Evolutionary conservation across 345 rosid genomes (phyloP), one percentile per base, ranked within the genome.

Genomic region (Brassica incana): DNA sequence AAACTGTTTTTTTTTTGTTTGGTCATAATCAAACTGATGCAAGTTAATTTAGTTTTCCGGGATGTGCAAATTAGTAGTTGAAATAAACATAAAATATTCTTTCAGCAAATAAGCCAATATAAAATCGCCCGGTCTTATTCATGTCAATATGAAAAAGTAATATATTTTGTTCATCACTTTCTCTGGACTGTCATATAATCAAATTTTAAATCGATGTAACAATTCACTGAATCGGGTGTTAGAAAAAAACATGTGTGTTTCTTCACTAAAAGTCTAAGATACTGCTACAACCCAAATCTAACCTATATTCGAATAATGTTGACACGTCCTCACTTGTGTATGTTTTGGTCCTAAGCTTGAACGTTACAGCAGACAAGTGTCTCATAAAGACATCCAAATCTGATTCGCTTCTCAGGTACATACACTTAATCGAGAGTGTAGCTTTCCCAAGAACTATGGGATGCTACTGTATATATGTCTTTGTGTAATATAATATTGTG

Each of bases 401-500:
- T 73, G 73, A 73, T 79, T 79, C 61, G 69, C 56, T 75, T 80
- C 67, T 75, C 67, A 74, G 69, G 60, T 69, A 75, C 72, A 75
- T 80, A 69, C 83, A 75, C 67, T 80, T 80, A 64, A 70, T 75
- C 83, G 67, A 33, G 78, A 32, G 67, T 64, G 83, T 80, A 64
- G 72, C 76, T 75, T 80, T 80, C 82, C 79, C 83, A 30, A 20
- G 2, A 54, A 70, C 80, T 75, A 80, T 80, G 83, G 83, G 83
- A 80, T 66, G 76, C 71, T 70, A 80, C 83, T 80, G 23, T 80
- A 69, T 18, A 35, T 56, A 35, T 56, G 18, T 67, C 33, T 50
- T 35, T 61, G 38, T 73, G 69, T 79, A 48, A 72, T 60, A 66
- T 33, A 58, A 30, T 65, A 40, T 16, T 16, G 61, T 64, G 52